phyloP scores from a whole-genome alignment of 2,329 filamentous ascomycete genomes.

The Curvularia spicifera region DNA sequence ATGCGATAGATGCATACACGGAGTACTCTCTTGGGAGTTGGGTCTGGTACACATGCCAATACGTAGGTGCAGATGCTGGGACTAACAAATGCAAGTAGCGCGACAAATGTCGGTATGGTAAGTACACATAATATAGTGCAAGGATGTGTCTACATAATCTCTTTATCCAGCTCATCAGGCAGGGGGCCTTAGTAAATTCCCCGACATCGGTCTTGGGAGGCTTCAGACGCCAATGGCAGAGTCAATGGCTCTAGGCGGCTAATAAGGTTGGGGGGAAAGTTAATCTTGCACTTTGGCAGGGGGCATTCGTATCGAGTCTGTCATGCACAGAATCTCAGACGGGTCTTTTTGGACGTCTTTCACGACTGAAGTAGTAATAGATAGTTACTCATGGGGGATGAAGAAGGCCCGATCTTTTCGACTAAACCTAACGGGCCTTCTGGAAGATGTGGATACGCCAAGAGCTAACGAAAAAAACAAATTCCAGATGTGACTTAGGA shows the following conservation, averaged over 20 bases:
- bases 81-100: neutral
- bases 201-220: neutral
- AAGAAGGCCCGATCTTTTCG: neutral
- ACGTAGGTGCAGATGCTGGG: neutral
- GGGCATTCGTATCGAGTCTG: neutral
- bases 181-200: neutral
- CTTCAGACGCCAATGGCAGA: neutral
- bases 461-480: no score
- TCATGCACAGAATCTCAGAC: neutral
- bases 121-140: neutral
- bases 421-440: neutral
- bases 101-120: neutral
- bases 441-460: neutral
- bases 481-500: neutral
- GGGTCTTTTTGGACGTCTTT: neutral
- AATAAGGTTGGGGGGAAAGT: neutral
- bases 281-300: neutral
- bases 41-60: neutral
- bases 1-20: neutral
- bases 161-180: neutral
- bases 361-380: neutral
- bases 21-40: neutral
- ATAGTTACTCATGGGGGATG: neutral
- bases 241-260: neutral
- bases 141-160: neutral